These are phyloP conservation scores for Eimeria tenella DNA, from an alignment of 169 alveolate species.

Conservation along the genomic window DNA sequence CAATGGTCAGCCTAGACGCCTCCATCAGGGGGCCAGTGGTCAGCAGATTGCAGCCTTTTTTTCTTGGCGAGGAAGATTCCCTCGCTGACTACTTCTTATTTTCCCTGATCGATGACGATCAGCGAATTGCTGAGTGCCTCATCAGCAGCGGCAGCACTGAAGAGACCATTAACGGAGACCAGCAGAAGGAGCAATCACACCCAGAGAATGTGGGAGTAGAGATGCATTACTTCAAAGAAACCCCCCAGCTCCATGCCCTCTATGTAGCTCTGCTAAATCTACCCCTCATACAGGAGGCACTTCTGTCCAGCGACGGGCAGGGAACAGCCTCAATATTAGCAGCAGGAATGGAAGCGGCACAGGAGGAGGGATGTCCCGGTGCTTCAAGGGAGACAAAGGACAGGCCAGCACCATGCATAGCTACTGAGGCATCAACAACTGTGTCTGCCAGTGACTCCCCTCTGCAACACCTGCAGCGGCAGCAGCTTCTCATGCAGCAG, in stretches of 20 bases:
- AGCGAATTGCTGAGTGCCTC: constrained; percentile 58
- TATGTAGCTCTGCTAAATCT: constrained; percentile 52
- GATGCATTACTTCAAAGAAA: constrained; percentile 56
- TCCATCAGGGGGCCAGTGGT: constrained; percentile 37
- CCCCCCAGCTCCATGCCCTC: constrained; percentile 59
- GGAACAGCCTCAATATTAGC: constrained; percentile 16
- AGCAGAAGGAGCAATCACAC: constrained; percentile 3
- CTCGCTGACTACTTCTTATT: constrained; percentile 54
- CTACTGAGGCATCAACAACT: constrained; percentile 61
- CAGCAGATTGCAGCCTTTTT: constrained; percentile 44
- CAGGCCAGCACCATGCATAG: constrained; percentile 48
- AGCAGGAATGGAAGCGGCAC: constrained; percentile 34
- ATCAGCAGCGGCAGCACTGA: constrained; percentile 60
- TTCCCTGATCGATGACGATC: constrained; percentile 55
- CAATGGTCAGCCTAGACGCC: constrained; percentile 25
- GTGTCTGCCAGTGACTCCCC: constrained; percentile 63
- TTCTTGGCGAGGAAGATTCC: constrained; percentile 63
- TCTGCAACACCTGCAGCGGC: constrained; percentile 65
- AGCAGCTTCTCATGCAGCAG: constrained; percentile 46
- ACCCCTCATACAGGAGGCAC: constrained; percentile 57
- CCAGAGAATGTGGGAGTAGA: constrained; percentile 22
- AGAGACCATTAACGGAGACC: background rate
- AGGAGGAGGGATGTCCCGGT: constrained; percentile 9
- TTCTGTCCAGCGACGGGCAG: constrained; percentile 58
- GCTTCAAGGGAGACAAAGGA: background rate